Evolutionary conservation across 2,329 filamentous ascomycete species (phyloP).

Genomic region (Endothia cerciana): DNA sequence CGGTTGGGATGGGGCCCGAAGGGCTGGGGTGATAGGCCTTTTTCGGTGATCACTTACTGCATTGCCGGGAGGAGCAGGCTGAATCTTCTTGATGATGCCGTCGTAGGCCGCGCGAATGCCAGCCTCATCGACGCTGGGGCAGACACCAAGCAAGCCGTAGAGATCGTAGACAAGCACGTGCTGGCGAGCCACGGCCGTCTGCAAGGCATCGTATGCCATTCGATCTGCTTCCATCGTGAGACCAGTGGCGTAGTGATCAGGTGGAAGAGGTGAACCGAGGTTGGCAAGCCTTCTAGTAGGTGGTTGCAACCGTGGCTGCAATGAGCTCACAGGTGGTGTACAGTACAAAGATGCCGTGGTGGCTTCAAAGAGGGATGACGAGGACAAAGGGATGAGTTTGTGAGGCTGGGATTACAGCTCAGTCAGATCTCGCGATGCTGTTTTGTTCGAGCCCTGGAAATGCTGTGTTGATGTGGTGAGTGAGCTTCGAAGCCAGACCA

Average conservation of each 20-base stretch:
- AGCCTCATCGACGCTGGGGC: slow-evolving; percentile 20
- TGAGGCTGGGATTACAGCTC: too few species aligned
- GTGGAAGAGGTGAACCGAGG: neutral
- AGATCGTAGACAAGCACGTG: slow-evolving; percentile 23
- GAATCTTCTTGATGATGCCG: slow-evolving; percentile 10
- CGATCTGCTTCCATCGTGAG: slow-evolving; percentile 12
- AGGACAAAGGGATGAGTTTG: too few species aligned
- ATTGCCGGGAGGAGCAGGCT: slow-evolving; percentile 16
- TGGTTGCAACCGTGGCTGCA: too few species aligned
- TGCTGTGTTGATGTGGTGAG: too few species aligned
- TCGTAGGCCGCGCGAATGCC: slow-evolving; percentile 19
- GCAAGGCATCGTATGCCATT: slow-evolving; percentile 1
- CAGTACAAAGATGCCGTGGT: too few species aligned
- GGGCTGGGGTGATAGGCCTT: too few species aligned
- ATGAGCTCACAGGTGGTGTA: too few species aligned
- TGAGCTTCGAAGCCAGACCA: too few species aligned
- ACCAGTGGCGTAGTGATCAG: neutral
- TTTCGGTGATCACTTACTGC: slow-evolving; percentile 1
- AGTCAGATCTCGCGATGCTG: too few species aligned
- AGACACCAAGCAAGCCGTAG: slow-evolving; percentile 23
- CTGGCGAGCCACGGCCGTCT: slow-evolving; percentile 21
- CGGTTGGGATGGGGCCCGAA: neutral
- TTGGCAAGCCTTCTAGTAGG: neutral
- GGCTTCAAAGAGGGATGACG: too few species aligned
- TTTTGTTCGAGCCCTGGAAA: too few species aligned